Evolutionary conservation across 2,329 filamentous ascomycete species (phyloP).

Genomic region (Dryadomyces quercus-mongolicae): DNA sequence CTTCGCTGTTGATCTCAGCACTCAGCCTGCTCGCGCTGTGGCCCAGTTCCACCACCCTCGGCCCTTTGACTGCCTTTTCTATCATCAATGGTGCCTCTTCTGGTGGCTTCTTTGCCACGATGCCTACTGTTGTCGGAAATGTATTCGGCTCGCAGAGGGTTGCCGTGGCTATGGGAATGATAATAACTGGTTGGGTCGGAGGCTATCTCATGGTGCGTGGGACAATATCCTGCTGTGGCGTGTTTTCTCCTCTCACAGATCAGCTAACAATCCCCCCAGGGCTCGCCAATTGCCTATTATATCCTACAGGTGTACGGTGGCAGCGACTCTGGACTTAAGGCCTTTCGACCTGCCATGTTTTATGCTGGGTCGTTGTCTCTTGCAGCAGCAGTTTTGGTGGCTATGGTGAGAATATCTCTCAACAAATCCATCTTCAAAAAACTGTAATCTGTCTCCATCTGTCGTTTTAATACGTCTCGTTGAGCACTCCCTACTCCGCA

Average conservation of each 20-base stretch:
- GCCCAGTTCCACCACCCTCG: constrained; percentile 44
- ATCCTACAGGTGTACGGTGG: constrained; percentile 43
- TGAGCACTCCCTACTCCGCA: too few relatives aligned
- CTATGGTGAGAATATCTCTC: constrained; percentile 29
- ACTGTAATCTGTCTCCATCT: background rate
- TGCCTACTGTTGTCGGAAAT: constrained; percentile 50
- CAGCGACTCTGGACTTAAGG: constrained; percentile 31
- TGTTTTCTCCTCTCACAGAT: background rate
- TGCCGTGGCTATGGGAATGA: constrained; percentile 48
- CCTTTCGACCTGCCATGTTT: constrained; percentile 49
- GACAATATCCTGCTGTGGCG: background rate
- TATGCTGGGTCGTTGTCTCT: constrained; percentile 44
- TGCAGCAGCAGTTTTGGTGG: constrained; percentile 29
- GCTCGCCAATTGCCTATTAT: constrained; percentile 48
- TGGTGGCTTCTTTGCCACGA: constrained; percentile 51
- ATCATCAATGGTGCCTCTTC: constrained; percentile 48
- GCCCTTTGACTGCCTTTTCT: constrained; percentile 41
- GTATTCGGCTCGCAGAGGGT: constrained; percentile 44
- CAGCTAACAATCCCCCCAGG: constrained; percentile 18
- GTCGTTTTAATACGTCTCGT: too few relatives aligned
- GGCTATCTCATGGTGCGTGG: constrained; percentile 38
- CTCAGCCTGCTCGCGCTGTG: constrained; percentile 49
- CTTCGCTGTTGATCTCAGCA: constrained; percentile 37
- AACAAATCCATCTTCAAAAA: constrained; percentile 9
- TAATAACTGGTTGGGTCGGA: constrained; percentile 46